Evolutionary conservation across 768 basidiomycete genomes (phyloP), one percentile per base, ranked within the genome.

Genomic region (Russula emetica): DNA sequence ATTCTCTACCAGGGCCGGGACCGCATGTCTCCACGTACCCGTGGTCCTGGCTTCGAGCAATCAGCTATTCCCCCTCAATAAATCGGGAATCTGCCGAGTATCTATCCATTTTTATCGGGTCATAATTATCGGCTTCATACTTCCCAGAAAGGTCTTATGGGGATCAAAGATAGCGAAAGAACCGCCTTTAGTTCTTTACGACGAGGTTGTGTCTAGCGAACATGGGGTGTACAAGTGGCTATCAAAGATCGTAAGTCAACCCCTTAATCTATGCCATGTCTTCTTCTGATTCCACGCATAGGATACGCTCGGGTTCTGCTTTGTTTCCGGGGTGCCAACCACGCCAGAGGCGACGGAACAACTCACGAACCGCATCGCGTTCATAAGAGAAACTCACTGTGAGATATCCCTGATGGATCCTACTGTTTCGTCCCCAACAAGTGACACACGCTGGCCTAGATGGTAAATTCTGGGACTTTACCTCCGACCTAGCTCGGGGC

Each of bases 401-500:
- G 60, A 64, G 78, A 62, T 22, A 40, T 50, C 50, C 1, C 36
- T 7, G 8, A 18, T n/a, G 10, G 13, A 2, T 36, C 47, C 32
- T 36, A 30, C 18, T 9, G 11, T 55, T 28, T 28, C 30, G 2
- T 44, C 22, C 42, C 32, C 52, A 47, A 49, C 6, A 34, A 13
- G 53, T 66, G 49, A 26, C n/a, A 11, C 22, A 26, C 20, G 16
- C 18, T 24, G 28, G 38, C 1, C 66, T n/a, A 94, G 93, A 98
- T 70, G 96, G 95, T 38, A 86, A 85, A 62, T 95, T 98, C 75
- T 99, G 96, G 95, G 93, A 98, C 71, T 96, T 98, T 71, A 97
- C 94, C 0, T 85, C 95, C 0, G 87, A 96, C 71, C 80, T 95
- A 24, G 85, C 87, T 20, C 93, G 88, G 70, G 94, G 94, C 14